phyloP scores from a whole-genome alignment of 192 early-diverging fungal genomes.

The Mortierella claussenii region DNA sequence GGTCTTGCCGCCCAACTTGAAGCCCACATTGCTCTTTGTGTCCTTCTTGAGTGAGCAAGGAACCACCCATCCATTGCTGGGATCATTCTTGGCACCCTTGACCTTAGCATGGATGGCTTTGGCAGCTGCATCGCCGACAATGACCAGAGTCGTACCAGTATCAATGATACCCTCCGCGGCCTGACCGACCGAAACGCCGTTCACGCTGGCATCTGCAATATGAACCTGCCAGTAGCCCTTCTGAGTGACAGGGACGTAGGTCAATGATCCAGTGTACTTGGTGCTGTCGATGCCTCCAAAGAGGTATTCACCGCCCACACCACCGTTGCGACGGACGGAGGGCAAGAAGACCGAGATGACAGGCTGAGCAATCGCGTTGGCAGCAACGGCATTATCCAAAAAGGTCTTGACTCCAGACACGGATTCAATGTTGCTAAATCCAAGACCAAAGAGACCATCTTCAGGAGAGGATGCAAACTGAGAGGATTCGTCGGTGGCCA shows the following conservation, averaged over 20 bases:
- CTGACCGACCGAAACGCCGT: constrained; percentile 39
- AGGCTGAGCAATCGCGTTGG: constrained; percentile 61
- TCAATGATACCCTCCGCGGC: constrained; percentile 62
- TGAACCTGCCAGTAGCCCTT: constrained; percentile 67
- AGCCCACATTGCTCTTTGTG: constrained; percentile 30
- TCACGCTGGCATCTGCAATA: constrained; percentile 56
- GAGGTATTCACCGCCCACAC: constrained; percentile 35
- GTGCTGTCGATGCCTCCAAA: constrained; percentile 64
- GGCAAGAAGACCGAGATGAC: constrained; percentile 70
- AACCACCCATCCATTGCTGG: constrained; percentile 30
- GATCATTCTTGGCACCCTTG: constrained; percentile 19
- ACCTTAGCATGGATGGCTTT: constrained; percentile 57
- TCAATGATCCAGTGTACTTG: constrained; percentile 57
- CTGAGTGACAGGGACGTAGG: constrained; percentile 64
- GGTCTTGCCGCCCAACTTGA: constrained; percentile 49
- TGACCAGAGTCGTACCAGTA: constrained; percentile 73
- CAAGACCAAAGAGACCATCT: constrained; percentile 74
- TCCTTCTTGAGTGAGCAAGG: constrained; percentile 30
- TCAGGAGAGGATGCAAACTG: constrained; percentile 63
- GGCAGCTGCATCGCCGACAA: constrained; percentile 62
- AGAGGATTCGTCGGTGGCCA: constrained; percentile 66
- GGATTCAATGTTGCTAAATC: constrained; percentile 59
- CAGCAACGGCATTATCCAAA: constrained; percentile 65
- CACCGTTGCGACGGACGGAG: constrained; percentile 35
- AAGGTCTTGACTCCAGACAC: constrained; percentile 61